A percentile compares a stretch with the other conserved stretches of the same genome.
Evolutionary conservation across 495 filamentous ascomycete genomes (phyloP).

Genomic region (Platismatia glauca): DNA sequence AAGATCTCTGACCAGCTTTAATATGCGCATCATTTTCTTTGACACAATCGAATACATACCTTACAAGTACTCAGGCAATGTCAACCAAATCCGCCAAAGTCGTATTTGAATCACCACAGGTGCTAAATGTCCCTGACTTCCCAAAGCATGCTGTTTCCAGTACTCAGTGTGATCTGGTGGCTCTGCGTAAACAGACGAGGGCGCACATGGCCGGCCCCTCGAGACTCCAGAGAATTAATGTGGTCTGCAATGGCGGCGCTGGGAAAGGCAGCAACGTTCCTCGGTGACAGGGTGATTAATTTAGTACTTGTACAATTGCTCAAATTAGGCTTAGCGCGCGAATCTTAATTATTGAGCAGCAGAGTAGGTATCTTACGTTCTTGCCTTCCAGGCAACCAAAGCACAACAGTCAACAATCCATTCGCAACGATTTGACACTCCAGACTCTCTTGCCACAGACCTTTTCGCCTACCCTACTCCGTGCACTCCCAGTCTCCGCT

Average conservation of each 20-base stretch:
- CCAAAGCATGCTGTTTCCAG: neutral
- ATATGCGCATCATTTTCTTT: neutral
- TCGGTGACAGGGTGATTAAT: too few relatives aligned
- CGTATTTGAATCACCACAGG: neutral
- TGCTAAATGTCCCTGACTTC: neutral
- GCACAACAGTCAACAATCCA: neutral
- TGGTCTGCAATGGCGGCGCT: neutral
- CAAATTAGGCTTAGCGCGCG: neutral
- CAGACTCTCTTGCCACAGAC: neutral
- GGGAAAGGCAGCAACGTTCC: neutral
- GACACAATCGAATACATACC: neutral
- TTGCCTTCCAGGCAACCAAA: neutral
- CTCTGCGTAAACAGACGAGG: neutral
- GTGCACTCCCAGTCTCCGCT: neutral
- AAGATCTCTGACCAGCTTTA: neutral
- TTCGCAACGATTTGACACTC: neutral
- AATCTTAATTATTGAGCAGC: neutral
- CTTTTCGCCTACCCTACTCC: neutral
- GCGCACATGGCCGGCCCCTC: neutral
- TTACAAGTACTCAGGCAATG: too few relatives aligned
- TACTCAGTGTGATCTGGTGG: neutral
- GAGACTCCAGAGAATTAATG: neutral
- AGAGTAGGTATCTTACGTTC: neutral
- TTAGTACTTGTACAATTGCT: conserved; percentile 2
- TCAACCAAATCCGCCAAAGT: too few relatives aligned